Base-by-base conservation (phyloP, 148 eudicot genomes). In the Rhododendron ovatum region DNA sequence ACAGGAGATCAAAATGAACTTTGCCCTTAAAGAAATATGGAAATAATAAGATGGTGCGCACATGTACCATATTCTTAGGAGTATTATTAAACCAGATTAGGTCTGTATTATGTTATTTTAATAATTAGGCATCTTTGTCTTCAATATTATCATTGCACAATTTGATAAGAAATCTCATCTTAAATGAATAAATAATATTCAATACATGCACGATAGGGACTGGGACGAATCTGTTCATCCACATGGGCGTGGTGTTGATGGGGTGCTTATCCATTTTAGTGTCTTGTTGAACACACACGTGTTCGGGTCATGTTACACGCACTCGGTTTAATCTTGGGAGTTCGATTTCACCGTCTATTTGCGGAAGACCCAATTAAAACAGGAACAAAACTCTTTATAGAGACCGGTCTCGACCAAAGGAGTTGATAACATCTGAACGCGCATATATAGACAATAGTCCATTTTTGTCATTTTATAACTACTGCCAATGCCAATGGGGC, bases 301-400 rank as follows among this genome's bases (percentile, higher is more conserved):
- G 7, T 41, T 41, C 7, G 1, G 7, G 8, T 6, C 8, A 41
- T 0, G 12, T 9, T 47, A 9, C 50, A 47, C 2, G 11, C 2
- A 9, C 3, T 47, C 0, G 0, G 2, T 9, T 0, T 47, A 47
- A 47, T 47, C 0, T 47, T 47, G 9, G 12, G 50, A 3, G 50
- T 0, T 1, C 0, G 3, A 47, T 47, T 0, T 3, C 0, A 9
- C 2, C 12, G 12, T 2, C 2, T 12, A 47, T 9, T 7, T 47
- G 0, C 2, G 0, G 3, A 3, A 2, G 12, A 47, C 0, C 0
- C 11, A 9, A 9, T 7, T 47, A 47, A 47, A 47, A 47, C 1
- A 47, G 0, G 50, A 47, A 2, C 3, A 47, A 47, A 47, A 1
- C 50, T 47, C 11, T 47, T 2, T 47, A 47, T 9, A 47, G 2